Evolutionary conservation across 306 rosid species (phyloP).

Genomic region (Abrus precatorius): DNA sequence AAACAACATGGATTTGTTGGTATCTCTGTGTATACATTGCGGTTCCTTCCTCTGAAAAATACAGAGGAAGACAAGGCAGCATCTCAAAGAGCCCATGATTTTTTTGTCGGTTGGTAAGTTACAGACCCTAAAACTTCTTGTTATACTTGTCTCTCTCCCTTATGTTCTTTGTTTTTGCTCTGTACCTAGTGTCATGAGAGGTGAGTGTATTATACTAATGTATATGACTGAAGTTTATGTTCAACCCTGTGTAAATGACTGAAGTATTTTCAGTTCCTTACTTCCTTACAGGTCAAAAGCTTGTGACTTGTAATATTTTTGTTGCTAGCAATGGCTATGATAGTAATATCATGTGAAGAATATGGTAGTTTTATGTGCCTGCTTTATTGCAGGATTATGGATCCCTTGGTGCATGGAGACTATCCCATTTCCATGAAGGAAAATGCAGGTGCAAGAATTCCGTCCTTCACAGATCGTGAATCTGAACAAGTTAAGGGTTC

Average conservation of each 20-base stretch:
- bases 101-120: slow-evolving; percentile 64
- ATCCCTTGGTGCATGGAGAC: slow-evolving; percentile 73
- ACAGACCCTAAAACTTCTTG: neutral
- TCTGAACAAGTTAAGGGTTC: slow-evolving; percentile 63
- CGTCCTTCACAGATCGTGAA: slow-evolving; percentile 56
- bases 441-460: slow-evolving; percentile 67
- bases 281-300: neutral
- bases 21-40: slow-evolving; percentile 51
- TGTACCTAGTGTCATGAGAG: neutral
- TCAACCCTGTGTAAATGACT: neutral
- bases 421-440: slow-evolving; percentile 67
- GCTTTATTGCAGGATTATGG: slow-evolving; percentile 60
- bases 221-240: neutral
- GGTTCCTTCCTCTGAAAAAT: slow-evolving; percentile 57
- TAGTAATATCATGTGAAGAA: slow-evolving; percentile 1
- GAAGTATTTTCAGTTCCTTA: neutral
- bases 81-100: slow-evolving; percentile 59
- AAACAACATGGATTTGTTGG: slow-evolving; percentile 74
- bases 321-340: neutral
- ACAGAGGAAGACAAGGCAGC: slow-evolving; percentile 61
- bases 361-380: neutral
- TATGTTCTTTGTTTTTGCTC: neutral
- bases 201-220: too few species aligned
- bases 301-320: slow-evolving; percentile 19
- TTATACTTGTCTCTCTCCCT: neutral